Conservation (phyloP, 345 rosid species). For the Salix dunnii region DNA sequence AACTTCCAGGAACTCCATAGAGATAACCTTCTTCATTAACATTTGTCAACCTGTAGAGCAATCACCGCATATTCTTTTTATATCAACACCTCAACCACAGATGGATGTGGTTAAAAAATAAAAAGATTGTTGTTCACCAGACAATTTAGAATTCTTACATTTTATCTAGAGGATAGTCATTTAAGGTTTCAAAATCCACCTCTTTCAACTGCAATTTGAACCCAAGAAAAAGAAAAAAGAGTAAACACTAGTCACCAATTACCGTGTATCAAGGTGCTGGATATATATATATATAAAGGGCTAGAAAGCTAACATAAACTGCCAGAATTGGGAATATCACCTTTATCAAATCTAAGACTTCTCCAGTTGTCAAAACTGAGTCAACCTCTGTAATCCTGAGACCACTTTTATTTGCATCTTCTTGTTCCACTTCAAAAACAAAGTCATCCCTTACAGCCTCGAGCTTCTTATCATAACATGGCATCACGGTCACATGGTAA, state of each 20-base stretch:
- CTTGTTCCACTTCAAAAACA: constrained; percentile 48
- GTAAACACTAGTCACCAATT: neutral
- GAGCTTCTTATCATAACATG: constrained; percentile 95
- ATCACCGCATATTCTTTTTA: neutral
- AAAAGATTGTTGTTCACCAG: constrained; percentile 11
- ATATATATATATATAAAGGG: too few species aligned
- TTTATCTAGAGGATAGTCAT: constrained; percentile 72
- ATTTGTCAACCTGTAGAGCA: constrained; percentile 60
- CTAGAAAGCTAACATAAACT: neutral
- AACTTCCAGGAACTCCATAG: constrained; percentile 84
- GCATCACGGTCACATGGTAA: constrained; percentile 95
- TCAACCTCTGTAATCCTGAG: constrained; percentile 66
- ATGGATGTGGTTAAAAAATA: neutral
- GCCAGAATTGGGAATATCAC: constrained; percentile 31
- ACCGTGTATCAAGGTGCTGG: neutral
- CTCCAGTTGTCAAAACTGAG: constrained; percentile 91
- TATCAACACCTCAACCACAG: neutral
- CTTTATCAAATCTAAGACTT: constrained; percentile 81
- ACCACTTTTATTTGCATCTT: constrained; percentile 16
- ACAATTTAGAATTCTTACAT: constrained; percentile 38
- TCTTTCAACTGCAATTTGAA: constrained; percentile 59
- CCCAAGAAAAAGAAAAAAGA: neutral
- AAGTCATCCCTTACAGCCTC: constrained; percentile 94
- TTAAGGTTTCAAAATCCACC: constrained; percentile 56
- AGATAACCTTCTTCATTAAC: constrained; percentile 67